Conservation (phyloP, 1,284 basidiomycete species). For the Cutaneotrichosporon mucoides region DNA sequence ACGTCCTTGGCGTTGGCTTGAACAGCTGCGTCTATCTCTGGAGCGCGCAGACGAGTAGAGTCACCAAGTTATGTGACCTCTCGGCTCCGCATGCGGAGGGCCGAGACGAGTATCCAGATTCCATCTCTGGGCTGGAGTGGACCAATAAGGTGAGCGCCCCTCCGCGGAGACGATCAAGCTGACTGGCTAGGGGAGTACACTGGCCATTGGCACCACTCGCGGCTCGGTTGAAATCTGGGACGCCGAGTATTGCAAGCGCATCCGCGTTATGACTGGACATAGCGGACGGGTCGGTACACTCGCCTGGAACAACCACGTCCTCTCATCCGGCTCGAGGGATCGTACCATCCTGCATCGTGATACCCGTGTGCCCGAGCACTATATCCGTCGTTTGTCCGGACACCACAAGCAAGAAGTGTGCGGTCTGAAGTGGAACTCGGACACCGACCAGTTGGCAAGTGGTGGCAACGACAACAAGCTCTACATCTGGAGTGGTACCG, state of each 20-base stretch:
- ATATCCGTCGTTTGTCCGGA: conserved; percentile 71
- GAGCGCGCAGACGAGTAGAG: conserved; percentile 88
- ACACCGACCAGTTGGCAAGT: conserved; percentile 73
- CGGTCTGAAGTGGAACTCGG: conserved; percentile 84
- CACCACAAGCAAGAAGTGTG: conserved; percentile 92
- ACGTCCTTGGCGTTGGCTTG: conserved; percentile 89
- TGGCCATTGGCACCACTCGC: conserved; percentile 86
- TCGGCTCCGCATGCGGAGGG: conserved; percentile 29
- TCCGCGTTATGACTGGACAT: conserved; percentile 81
- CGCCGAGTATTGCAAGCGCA: conserved; percentile 68
- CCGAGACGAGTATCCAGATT: conserved; percentile 53
- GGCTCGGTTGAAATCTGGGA: conserved; percentile 94
- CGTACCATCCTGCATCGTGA: conserved; percentile 90
- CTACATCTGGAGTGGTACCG: conserved; percentile 80
- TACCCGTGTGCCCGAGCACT: conserved; percentile 66
- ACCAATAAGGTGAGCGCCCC: conserved; percentile 66
- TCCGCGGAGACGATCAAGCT: not conserved
- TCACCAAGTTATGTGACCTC: conserved; percentile 88
- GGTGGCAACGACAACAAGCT: conserved; percentile 99
- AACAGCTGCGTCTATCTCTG: conserved; percentile 92
- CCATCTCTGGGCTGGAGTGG: conserved; percentile 84
- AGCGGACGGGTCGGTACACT: conserved; percentile 83
- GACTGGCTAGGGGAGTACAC: conserved; percentile 63
- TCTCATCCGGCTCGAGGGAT: conserved; percentile 89
- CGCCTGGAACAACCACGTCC: conserved; percentile 86